These are phyloP conservation scores for Penicillium pancosmium DNA, from an alignment of 495 filamentous ascomycete species.

Conservation along the genomic window DNA sequence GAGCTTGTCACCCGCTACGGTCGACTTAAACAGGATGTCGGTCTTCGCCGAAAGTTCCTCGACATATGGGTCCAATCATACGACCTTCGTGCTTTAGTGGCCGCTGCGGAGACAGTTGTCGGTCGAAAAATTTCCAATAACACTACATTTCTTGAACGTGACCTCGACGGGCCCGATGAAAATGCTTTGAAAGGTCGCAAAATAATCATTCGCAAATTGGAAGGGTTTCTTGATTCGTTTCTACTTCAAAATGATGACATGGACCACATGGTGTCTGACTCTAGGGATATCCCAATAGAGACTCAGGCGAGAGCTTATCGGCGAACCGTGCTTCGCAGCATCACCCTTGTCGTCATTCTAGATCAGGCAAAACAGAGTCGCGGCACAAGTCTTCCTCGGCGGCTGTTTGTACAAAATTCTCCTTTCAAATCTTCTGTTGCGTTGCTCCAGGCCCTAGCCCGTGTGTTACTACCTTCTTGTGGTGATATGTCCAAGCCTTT, in stretches of 20 bases:
- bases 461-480: constrained; percentile 59
- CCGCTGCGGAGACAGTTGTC: constrained; percentile 62
- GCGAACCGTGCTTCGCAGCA: constrained; percentile 59
- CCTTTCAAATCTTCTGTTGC: constrained; percentile 57
- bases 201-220: constrained; percentile 45
- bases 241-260: constrained; percentile 62
- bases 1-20: constrained; percentile 46
- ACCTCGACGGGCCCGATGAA: background rate
- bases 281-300: constrained; percentile 38
- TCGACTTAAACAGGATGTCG: constrained; percentile 60
- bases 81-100: constrained; percentile 48
- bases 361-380: constrained; percentile 48
- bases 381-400: constrained; percentile 33
- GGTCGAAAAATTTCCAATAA: constrained; percentile 52
- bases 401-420: constrained; percentile 52
- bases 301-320: constrained; percentile 50
- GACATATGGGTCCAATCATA: constrained; percentile 62
- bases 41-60: constrained; percentile 58
- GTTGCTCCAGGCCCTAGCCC: constrained; percentile 54
- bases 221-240: constrained; percentile 59
- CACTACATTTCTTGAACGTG: constrained; percentile 1
- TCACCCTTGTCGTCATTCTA: constrained; percentile 63
- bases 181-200: constrained; percentile 16
- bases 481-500: constrained; percentile 60
- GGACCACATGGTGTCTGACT: constrained; percentile 12